Base-by-base conservation (phyloP, 306 rosid species). In the Citrullus mucosospermus region DNA sequence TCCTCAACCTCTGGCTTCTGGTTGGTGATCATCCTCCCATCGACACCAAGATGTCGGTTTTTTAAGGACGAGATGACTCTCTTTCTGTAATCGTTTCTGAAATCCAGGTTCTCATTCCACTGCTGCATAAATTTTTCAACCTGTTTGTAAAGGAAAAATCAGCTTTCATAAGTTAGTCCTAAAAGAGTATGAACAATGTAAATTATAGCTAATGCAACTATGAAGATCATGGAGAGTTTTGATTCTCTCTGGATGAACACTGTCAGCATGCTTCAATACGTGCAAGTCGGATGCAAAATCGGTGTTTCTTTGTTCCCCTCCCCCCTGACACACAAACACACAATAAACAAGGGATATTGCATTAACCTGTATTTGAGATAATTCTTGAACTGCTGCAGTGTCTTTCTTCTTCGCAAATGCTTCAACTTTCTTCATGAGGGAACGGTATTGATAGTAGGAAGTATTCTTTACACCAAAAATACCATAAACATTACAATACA, bases 101-200 rank as follows among this genome's bases (percentile, higher is more conserved):
- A 78, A 59, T 41, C 41, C 22, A 38, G 38, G 51, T 20, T 25
- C 15, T 68, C 55, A 32, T 72, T 82, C 82, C 79, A 78, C 6
- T 50, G 11, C 14, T 78, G 50, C 81, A 82, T 81, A 39, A 81
- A 68, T 8, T 68, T 58, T 44, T 68, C 80, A 66, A 76, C 80
- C 78, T 81, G 53, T 28, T 46, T 13, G 50, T 20, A 9, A 44
- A 15, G n/a, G 38, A 10, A 69, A 44, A 20, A 22, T 74, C 28
- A 79, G 22, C 43, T 36, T 18, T 30, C 17, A 53, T 14, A 15
- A 79, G 69, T 50, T 74, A 56, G 30, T 58, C 70, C 70, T 34
- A 63, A 34, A 48, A 12, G 17, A 16, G 58, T 54, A 17, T 54
- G 58, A 54, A 54, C 56, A 28, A 60, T 18, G 39, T 5, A 5